Conservation (phyloP, 2,329 filamentous ascomycete genomes). For the Pestalotiopsis fici region DNA sequence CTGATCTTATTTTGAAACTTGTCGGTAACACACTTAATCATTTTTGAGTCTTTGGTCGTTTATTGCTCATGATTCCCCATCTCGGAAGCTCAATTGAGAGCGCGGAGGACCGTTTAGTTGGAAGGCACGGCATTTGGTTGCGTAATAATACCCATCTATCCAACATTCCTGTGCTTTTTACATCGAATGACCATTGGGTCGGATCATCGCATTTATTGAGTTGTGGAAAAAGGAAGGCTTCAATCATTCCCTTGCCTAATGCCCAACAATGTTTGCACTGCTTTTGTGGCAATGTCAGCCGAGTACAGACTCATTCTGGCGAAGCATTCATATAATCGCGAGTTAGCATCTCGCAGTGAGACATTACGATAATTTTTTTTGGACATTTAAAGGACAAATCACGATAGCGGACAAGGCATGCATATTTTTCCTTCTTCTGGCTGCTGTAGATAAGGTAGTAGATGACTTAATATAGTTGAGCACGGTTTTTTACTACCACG, state of each 20-base stretch:
- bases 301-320: not conserved
- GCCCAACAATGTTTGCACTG: not conserved
- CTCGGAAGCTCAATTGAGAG: conserved; percentile 5
- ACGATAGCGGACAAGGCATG: not conserved
- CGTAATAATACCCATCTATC: conserved; percentile 10
- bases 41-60: conserved; percentile 7
- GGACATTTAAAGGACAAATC: not conserved
- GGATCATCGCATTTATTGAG: not conserved
- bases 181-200: not conserved
- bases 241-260: not conserved
- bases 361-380: not conserved
- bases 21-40: not conserved
- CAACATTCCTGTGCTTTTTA: not conserved
- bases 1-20: not conserved
- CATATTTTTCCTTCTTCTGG: not conserved
- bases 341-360: not conserved
- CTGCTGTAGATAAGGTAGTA: conserved; percentile 4
- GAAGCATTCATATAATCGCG: not conserved
- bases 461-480: conserved; percentile 2
- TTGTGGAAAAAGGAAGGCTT: not conserved
- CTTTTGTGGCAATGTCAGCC: not conserved
- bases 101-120: not conserved
- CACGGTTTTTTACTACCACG: not conserved
- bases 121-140: conserved; percentile 8
- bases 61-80: conserved; percentile 14